phyloP scores from a whole-genome alignment of 371 early-diverging fungal genomes.

The Mortierella polycephala region DNA sequence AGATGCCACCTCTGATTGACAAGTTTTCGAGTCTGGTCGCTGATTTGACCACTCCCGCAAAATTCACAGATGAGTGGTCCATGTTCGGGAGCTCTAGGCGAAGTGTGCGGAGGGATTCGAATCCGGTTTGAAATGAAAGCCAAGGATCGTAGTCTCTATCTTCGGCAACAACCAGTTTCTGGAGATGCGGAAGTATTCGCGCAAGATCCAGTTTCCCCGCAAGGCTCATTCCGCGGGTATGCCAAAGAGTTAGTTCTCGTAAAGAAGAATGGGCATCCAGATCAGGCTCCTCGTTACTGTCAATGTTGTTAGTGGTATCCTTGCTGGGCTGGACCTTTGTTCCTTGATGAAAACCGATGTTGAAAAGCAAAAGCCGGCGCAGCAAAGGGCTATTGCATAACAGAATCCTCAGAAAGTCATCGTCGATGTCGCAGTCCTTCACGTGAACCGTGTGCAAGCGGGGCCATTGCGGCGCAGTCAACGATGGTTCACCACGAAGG shows the following conservation, averaged over 20 bases:
- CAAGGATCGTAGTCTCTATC: neutral
- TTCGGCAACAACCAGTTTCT: neutral
- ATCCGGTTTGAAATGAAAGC: neutral
- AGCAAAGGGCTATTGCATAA: conserved; percentile 3
- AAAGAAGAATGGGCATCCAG: neutral
- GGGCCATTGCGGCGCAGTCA: conserved; percentile 8
- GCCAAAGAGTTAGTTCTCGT: neutral
- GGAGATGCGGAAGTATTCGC: neutral
- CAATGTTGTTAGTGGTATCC: neutral
- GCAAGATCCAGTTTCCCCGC: neutral
- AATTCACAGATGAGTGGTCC: neutral
- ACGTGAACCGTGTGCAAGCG: neutral
- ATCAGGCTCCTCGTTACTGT: neutral
- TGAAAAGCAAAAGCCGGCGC: neutral
- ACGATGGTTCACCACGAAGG: neutral
- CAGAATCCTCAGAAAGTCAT: conserved; percentile 5
- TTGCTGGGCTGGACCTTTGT: neutral
- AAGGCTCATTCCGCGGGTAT: neutral
- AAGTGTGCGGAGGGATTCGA: neutral
- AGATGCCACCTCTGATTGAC: neutral
- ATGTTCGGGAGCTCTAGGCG: neutral
- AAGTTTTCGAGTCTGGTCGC: neutral
- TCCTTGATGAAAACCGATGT: neutral
- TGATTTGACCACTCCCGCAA: neutral
- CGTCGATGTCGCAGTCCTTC: neutral